Conservation (phyloP, 331 rosid species). For the Malus hybrid region DNA sequence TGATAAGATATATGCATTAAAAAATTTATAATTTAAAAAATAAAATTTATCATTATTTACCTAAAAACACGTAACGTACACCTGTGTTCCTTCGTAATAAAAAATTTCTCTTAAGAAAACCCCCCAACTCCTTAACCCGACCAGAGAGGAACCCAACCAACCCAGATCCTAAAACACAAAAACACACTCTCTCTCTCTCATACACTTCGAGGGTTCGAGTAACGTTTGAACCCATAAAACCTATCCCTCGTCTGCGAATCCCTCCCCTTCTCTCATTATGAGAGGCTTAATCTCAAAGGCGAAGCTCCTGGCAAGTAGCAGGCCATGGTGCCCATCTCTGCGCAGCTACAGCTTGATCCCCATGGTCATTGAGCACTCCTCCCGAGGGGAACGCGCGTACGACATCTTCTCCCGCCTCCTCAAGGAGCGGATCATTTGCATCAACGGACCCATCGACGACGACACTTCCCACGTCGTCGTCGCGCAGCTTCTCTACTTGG, state of each 20-base stretch:
- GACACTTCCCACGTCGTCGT: constrained; percentile 97
- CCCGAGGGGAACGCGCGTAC: constrained; percentile 94
- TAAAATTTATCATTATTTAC: too few species aligned
- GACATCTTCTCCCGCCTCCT: constrained; percentile 99
- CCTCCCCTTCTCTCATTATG: constrained; percentile 13
- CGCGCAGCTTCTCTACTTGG: constrained; percentile 92
- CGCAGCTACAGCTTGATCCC: constrained; percentile 63
- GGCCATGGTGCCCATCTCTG: constrained; percentile 6
- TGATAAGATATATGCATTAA: too few species aligned
- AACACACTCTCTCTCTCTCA: not conserved
- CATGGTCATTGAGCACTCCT: constrained; percentile 94
- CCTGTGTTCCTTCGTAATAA: too few species aligned
- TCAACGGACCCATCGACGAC: constrained; percentile 84
- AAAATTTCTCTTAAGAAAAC: too few species aligned
- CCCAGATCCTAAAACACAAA: not conserved
- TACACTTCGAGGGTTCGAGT: not conserved
- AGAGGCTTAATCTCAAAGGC: constrained; percentile 36
- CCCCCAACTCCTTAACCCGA: not conserved
- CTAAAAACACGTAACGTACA: too few species aligned
- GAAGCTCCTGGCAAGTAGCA: constrained; percentile 9
- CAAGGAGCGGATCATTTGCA: constrained; percentile 92
- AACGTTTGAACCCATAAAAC: not conserved
- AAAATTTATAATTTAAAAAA: too few species aligned
- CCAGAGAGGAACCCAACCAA: not conserved
- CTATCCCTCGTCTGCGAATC: not conserved